phyloP scores from a whole-genome alignment of 495 filamentous ascomycete genomes.

The Penicillium diatomitis region DNA sequence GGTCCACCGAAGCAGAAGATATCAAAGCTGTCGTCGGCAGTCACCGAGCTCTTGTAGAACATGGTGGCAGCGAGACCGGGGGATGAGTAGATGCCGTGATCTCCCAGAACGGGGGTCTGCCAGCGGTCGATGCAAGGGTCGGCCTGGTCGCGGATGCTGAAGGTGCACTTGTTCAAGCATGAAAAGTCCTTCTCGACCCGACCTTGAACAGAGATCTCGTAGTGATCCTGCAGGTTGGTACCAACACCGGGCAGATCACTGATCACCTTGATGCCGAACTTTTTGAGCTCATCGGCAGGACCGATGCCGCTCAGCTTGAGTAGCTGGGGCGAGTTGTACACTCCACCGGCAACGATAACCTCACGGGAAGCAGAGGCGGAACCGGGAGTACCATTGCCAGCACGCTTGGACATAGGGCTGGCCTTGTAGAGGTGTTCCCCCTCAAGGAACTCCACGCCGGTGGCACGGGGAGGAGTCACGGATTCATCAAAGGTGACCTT shows the following conservation, averaged over 20 bases:
- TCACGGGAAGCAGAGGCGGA: constrained; percentile 42
- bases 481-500: constrained; percentile 46
- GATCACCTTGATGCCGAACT: constrained; percentile 41
- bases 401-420: constrained; percentile 28
- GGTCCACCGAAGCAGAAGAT: constrained; percentile 43
- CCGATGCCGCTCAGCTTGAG: constrained; percentile 59
- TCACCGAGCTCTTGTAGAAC: constrained; percentile 32
- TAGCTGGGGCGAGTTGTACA: constrained; percentile 53
- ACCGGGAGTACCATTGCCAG: constrained; percentile 29
- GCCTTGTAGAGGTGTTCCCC: constrained; percentile 53
- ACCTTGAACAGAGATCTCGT: constrained; percentile 44
- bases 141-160: constrained; percentile 1
- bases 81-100: constrained; percentile 40
- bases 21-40: constrained; percentile 33
- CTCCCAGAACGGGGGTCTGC: constrained; percentile 22
- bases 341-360: constrained; percentile 50
- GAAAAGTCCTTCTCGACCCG: constrained; percentile 32
- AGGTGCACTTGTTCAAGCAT: constrained; percentile 15
- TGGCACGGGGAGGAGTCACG: constrained; percentile 40
- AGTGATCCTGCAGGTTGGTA: constrained; percentile 58
- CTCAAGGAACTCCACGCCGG: constrained; percentile 53
- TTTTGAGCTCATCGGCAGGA: constrained; percentile 34
- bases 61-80: constrained; percentile 38
- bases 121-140: constrained; percentile 18
- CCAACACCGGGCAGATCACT: constrained; percentile 52